Percentiles rank a stretch among this genome's conserved stretches.
Conservation (phyloP, 192 early-diverging fungal species). For the Coemansia sp. region DNA sequence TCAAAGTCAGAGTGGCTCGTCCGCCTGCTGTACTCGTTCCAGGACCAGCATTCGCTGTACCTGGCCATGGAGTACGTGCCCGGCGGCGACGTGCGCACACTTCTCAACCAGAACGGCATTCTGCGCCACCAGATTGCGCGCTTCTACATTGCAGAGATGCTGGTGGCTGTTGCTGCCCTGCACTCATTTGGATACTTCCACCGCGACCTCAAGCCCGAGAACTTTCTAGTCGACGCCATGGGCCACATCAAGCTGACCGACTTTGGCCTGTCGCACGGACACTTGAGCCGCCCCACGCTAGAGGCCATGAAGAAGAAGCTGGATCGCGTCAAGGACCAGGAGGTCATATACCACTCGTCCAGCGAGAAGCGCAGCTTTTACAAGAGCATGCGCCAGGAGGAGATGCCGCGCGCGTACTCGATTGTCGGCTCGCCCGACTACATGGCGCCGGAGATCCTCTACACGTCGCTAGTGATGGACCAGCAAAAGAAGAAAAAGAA, state of each 20-base stretch:
- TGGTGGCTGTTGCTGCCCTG: constrained; percentile 71
- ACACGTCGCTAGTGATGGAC: constrained; percentile 55
- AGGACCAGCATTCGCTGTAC: constrained; percentile 72
- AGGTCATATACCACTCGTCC: constrained; percentile 50
- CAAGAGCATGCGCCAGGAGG: constrained; percentile 56
- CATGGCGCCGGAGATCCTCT: constrained; percentile 90
- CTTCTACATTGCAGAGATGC: constrained; percentile 90
- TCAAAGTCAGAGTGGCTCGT: constrained; percentile 81
- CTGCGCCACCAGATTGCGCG: constrained; percentile 75
- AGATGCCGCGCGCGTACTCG: constrained; percentile 71
- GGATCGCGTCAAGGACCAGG: constrained; percentile 60
- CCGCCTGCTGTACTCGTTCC: constrained; percentile 89
- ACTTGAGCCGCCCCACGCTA: constrained; percentile 59
- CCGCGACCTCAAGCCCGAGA: constrained; percentile 57
- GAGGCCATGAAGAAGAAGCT: constrained; percentile 59
- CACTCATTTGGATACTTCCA: constrained; percentile 57
- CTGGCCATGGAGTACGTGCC: constrained; percentile 73
- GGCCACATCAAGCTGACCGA: constrained; percentile 91
- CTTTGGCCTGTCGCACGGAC: constrained; percentile 88
- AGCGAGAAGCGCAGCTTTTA: constrained; percentile 55
- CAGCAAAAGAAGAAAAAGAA: constrained; percentile 43
- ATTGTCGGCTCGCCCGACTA: constrained; percentile 92
- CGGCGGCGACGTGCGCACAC: constrained; percentile 77
- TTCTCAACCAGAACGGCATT: constrained; percentile 72
- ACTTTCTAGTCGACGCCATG: constrained; percentile 55